Evolutionary conservation across 495 filamentous ascomycete species (phyloP), one percentile per base, ranked within the genome.

Genomic region (Xylaria intraflava): DNA sequence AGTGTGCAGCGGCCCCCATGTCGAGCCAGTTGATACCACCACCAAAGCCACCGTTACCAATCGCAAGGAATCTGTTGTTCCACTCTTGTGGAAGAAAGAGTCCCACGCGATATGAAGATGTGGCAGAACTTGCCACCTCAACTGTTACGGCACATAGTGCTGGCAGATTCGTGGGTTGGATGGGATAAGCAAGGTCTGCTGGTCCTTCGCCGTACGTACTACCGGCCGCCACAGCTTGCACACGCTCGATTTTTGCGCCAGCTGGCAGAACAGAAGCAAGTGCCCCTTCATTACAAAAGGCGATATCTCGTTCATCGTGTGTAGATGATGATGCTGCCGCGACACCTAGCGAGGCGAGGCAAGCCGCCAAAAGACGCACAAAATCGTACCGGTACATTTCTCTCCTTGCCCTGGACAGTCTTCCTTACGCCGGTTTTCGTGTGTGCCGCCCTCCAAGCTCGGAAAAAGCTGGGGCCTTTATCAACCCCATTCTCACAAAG

Each of bases 21-120:
- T 81, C 77, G 16, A 72, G 58, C 71, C 72, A 79, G 53, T 78
- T 78, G 57, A 80, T 76, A 0, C 78, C 78, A 11, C 78, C 76
- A 9, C 67, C 71, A 50, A 76, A 79, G 0, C 73, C 78, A 24
- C 76, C 74, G 56, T 79, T 79, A 0, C 78, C 79, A 6, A 72
- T 66, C 0, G 71, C 59, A 16, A 79, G 66, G 54, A 78, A 74
- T 5, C 75, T 64, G 8, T 57, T 56, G 51, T 81, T 81, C 80
- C 80, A 82, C 9, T 58, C 50, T 0, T 69, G 57, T 0, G 78
- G 80, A 14, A 82, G 57, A 58, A 80, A 77, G 4, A 82, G 53
- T 0, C 77, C 78, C 38, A 80, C 71, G 29, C 73, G 70, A 52
- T 72, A 80, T 2, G 56, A 61, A 8, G 72, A 75, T 17, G 56